phyloP scores from a whole-genome alignment of 768 basidiomycete genomes.

The Leccinum barrowsii region DNA sequence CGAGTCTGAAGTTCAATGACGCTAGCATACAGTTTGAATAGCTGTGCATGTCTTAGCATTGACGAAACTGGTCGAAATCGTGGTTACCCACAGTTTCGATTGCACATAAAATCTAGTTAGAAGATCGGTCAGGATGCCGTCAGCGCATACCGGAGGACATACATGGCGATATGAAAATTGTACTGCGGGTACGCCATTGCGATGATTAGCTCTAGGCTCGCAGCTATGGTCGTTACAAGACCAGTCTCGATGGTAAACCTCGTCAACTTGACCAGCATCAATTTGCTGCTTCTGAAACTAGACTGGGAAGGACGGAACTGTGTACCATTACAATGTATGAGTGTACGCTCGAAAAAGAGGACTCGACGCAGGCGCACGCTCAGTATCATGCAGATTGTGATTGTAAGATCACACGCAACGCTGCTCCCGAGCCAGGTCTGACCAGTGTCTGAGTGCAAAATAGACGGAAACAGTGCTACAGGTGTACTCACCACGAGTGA shows the following conservation, averaged over 20 bases:
- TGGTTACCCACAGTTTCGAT: neutral
- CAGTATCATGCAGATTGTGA: neutral
- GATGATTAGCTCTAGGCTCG: conserved; percentile 16
- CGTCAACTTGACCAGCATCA: conserved; percentile 9
- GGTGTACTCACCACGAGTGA: neutral
- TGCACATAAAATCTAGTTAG: neutral
- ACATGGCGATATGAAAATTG: conserved; percentile 20
- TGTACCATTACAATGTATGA: neutral
- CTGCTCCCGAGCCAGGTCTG: neutral
- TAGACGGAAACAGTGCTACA: neutral
- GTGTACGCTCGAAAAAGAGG: neutral
- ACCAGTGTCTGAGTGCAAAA: neutral
- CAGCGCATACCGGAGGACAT: neutral
- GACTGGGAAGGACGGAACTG: conserved; percentile 17
- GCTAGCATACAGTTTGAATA: neutral
- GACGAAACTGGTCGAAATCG: neutral
- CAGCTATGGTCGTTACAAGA: conserved; percentile 17
- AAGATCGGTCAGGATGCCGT: neutral
- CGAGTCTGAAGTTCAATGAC: neutral
- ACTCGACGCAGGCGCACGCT: neutral
- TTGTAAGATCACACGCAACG: neutral
- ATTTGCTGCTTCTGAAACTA: neutral
- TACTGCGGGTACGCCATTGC: neutral
- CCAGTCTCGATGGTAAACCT: conserved; percentile 25
- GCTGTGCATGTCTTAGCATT: neutral